Percentiles rank a stretch among this genome's conserved stretches.
Evolutionary conservation across 129 eudicot species (phyloP).

Genomic region (Gnaphalium uliginosum): DNA sequence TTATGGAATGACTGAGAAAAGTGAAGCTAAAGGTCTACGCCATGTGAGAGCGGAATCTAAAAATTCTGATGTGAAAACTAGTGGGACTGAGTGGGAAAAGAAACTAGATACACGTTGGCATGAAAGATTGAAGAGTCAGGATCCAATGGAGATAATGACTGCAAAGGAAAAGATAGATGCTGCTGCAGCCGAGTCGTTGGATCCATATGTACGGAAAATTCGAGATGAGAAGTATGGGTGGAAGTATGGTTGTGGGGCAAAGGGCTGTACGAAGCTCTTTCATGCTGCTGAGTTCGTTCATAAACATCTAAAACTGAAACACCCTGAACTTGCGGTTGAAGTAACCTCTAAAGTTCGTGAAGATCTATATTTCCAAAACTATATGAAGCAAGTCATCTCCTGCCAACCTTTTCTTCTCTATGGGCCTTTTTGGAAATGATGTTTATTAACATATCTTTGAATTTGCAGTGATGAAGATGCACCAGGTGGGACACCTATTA

Average conservation of each 20-base stretch:
- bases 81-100: constrained; percentile 85
- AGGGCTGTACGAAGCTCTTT: constrained; percentile 94
- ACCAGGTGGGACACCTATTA: constrained; percentile 87
- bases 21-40: constrained; percentile 82
- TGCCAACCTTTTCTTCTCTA: neutral
- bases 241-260: constrained; percentile 99
- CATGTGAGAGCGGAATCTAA: constrained; percentile 80
- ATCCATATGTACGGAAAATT: constrained; percentile 91
- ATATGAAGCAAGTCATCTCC: constrained; percentile 67
- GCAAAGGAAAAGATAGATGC: constrained; percentile 97
- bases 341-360: constrained; percentile 90
- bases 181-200: constrained; percentile 84
- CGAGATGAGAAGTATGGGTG: constrained; percentile 98
- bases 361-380: constrained; percentile 88
- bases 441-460: constrained; percentile 17
- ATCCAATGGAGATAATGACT: constrained; percentile 86
- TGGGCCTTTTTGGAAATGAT: neutral
- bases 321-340: constrained; percentile 78
- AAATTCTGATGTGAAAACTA: constrained; percentile 44
- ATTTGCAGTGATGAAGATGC: constrained; percentile 79
- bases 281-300: constrained; percentile 97
- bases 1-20: constrained; percentile 74
- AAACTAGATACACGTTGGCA: constrained; percentile 85
- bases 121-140: constrained; percentile 84
- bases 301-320: constrained; percentile 93